Evolutionary conservation across 2,329 filamentous ascomycete species (phyloP), one percentile per base, ranked within the genome.

Genomic region (Fusarium abutilonis): DNA sequence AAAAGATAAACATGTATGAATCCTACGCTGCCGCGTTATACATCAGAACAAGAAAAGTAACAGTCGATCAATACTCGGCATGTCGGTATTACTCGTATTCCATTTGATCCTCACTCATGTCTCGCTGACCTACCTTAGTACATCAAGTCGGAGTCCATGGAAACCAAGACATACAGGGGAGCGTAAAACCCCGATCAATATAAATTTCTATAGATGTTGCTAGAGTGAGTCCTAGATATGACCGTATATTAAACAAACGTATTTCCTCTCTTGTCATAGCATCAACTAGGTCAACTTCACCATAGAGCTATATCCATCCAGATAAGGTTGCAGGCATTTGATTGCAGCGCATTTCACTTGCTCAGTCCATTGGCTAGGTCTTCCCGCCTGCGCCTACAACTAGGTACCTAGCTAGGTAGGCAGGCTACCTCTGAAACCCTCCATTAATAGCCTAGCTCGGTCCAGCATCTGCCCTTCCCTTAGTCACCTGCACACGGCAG

Each of bases 401-500:
- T 19, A 19, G 19, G 19, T 19, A 19, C 19, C 19, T 19, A 19
- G 19, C 3, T 4, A 19, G 19, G 19, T 19, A 19, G 19, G 19
- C 19, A 34, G 21, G 52, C 45, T 51, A 51, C 29, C 36, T 48
- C 14, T 26, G 28, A 46, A 49, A 34, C 36, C 62, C 48, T 65
- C 62, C 57, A 63, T 62, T 66, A 55, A 55, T 55, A 62, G 53
- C 59, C 51, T 66, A 66, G 55, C 47, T 45, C 45, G 57, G 29
- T 44, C 40, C 59, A 55, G 63, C 59, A 66, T 46, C 63, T 64
- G 59, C 64, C 65, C 43, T 65, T 26, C 32, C 56, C 51, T 59
- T 66, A 67, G 64, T 67, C 64, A 67, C 60, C 23, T 60, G 45
- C 43, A 48, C 52, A 52, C 48, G 52, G 57, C 56, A 65, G 31